Evolutionary conservation across 768 basidiomycete genomes (phyloP), one percentile per base, ranked within the genome.

Genomic region (Lyophyllum shimeji): DNA sequence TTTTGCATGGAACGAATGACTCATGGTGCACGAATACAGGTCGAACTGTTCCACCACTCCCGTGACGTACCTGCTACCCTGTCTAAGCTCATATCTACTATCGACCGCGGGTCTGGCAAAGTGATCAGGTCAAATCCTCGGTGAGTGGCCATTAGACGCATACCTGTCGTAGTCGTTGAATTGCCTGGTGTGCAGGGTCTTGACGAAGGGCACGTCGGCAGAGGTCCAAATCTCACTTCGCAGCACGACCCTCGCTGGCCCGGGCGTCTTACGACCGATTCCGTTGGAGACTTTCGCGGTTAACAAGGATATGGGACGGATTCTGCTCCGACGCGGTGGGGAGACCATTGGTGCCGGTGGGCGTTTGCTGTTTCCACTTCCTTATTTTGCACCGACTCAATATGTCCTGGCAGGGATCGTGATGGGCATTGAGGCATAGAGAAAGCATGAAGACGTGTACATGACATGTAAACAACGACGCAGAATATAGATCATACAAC

Each of bases 221-320:
- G 87, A 92, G 63, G 86, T 98, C 0, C 86, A 93, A 66, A 84
- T 98, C 54, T 80, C 84, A 5, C 67, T 98, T 40, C 84, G 95
- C 18, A 73, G 78, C 3, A 73, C 78, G 0, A 74, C 79, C 13
- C 70, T 81, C 7, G 79, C 81, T 6, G 82, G 83, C 9, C 68
- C 78, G 3, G 62, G 71, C 0, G 66, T 70, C 31, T 73, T 76
- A 15, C 76, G 84, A 7, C 80, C 86, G 1, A 88, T 98, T 23
- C 92, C 97, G 12, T 66, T 98, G 15, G 97, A 98, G 67, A 81
- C 90, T 1, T 96, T 97, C 62, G 71, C 84, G 0, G 73, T 74
- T 7, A 98, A 95, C 73, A 99, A 98, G 71, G 92, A 95, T 53
- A 97, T 98, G 97, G 97, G 97, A 0, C 76, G 97, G 46, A 82